Conservation (phyloP, 768 basidiomycete genomes). For the Mycena rosella region DNA sequence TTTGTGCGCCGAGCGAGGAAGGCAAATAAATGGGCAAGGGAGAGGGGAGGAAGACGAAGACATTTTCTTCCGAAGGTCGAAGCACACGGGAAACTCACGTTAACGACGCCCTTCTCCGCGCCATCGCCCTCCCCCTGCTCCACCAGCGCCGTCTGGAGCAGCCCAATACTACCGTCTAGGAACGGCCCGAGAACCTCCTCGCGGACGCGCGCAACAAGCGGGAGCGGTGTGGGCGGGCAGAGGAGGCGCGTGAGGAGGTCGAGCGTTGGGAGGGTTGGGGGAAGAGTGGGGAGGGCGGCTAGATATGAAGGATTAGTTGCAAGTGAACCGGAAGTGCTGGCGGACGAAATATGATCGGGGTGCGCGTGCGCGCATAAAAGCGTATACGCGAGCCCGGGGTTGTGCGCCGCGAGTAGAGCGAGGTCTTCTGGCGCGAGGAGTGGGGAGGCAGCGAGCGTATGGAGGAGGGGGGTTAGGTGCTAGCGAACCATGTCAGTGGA, state of each 20-base stretch:
- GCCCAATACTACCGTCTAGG: no score
- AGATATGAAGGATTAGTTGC: background rate
- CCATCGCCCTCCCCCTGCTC: no score
- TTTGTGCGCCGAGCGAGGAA: no score
- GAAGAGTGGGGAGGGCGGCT: constrained; percentile 65
- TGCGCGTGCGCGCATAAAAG: background rate
- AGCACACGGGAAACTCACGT: no score
- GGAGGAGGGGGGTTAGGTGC: constrained; percentile 66
- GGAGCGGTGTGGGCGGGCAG: constrained; percentile 60
- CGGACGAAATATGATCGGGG: background rate
- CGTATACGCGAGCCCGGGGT: constrained; percentile 70
- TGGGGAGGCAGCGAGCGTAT: constrained; percentile 60
- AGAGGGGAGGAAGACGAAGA: no score
- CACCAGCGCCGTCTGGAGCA: no score
- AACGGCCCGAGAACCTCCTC: constrained; percentile 70
- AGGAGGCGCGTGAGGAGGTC: constrained; percentile 79
- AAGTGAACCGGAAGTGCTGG: no score
- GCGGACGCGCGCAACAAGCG: constrained; percentile 70
- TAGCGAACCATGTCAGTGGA: constrained; percentile 38
- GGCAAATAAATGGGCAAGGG: no score
- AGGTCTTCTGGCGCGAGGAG: constrained; percentile 76
- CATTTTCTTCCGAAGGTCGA: no score
- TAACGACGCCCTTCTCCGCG: no score
- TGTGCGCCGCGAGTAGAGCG: constrained; percentile 72
- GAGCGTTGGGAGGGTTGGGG: constrained; percentile 80